Base-by-base conservation (phyloP, 2,329 filamentous ascomycete species). In the Davidsoniella virescens region DNA sequence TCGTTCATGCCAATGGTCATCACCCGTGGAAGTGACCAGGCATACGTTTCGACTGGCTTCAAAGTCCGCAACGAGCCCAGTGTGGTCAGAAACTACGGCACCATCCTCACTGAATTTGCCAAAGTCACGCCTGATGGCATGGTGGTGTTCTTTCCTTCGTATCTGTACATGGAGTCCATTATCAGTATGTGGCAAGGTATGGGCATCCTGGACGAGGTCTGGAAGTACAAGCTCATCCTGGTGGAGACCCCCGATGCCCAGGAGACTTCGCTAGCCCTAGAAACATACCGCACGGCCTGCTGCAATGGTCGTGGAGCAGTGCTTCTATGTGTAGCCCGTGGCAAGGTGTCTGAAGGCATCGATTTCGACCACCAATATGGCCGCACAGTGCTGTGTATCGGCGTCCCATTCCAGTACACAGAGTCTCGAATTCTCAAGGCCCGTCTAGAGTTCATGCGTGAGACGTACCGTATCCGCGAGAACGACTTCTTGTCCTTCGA, bases 331-430 rank as follows among this genome's bases (percentile, higher is more conserved):
- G 92, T 98, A 63, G 92, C 92, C 1, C 84, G 92, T 64, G 92
- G 92, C 29, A 98, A 98, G 63, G 93, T 98, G 7, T 92, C 84
- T 0, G 92, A 98, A 64, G 93, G 93, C 44, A 96, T 98, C 57
- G 92, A 98, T 77, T 98, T 98, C 60, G 92, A 98, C 64, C 92
- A 98, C 61, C 92, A 98, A 60, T 98, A 95, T 63, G 92, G 92
- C 38, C 83, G 92, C 50, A 92, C 90, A 10, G 93, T 98, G 66
- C 64, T 98, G 45, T 95, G 88, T 61, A 95, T 98, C 57, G 92
- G 92, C 40, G 90, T 96, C 1, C 92, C 92, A 0, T 98, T 96
- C 67, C 92, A 98, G 65, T 98, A 98, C 68, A 98, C 93, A 2
- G 92, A 98, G 63, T 96, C 88, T 0, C 80, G 92, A 29, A 98